A percentile compares a stretch with the other conserved stretches of the same genome.
phyloP scores from a whole-genome alignment of 1,284 basidiomycete species.

The Trametes sp. region DNA sequence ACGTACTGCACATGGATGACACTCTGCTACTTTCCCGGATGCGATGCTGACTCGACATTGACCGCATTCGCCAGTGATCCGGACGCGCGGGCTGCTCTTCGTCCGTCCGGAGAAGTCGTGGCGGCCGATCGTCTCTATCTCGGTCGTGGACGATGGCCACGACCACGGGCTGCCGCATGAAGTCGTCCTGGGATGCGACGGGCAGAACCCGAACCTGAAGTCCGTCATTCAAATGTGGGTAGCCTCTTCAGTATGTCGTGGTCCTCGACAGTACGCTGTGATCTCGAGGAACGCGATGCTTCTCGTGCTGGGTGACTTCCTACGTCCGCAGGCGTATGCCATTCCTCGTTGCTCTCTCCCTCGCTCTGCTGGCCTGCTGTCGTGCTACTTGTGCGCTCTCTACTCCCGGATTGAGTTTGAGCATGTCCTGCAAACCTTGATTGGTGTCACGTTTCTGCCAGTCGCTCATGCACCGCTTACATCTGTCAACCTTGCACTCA shows the following conservation, averaged over 20 bases:
- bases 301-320: background rate
- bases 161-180: conserved; percentile 48
- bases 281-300: background rate
- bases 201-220: conserved; percentile 72
- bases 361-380: too few relatives aligned
- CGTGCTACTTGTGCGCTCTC: too few relatives aligned
- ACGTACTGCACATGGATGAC: conserved; percentile 5
- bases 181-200: conserved; percentile 65
- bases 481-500: too few relatives aligned
- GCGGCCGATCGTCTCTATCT: conserved; percentile 65
- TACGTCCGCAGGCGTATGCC: too few relatives aligned
- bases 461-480: too few relatives aligned
- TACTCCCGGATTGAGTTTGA: too few relatives aligned
- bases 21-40: too few relatives aligned
- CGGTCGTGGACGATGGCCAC: conserved; percentile 55
- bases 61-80: conserved; percentile 36
- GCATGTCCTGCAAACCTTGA: background rate
- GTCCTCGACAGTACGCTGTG: background rate
- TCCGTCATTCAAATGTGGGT: conserved; percentile 60
- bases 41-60: conserved; percentile 7
- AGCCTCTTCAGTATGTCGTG: background rate
- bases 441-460: too few relatives aligned
- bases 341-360: too few relatives aligned
- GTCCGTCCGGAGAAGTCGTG: conserved; percentile 52
- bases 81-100: conserved; percentile 43